Conservation (phyloP, 202 grass and related monocot species). For the Brachypodium distachyon region DNA sequence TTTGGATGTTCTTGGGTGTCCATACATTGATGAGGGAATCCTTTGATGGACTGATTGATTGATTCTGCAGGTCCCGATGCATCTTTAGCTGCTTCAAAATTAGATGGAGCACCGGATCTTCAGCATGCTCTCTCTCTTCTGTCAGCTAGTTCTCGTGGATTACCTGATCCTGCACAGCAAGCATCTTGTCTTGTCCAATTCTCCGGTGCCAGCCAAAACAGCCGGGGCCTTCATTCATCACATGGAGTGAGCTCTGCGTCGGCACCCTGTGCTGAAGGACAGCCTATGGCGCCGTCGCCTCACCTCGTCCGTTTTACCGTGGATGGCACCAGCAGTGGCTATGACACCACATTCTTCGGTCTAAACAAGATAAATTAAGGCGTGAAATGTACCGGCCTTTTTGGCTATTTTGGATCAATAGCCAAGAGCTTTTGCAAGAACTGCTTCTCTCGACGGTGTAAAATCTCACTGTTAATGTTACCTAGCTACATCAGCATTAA, state of each 20-base stretch:
- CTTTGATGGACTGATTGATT: constrained; percentile 9
- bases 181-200: constrained; percentile 59
- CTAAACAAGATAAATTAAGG: constrained; percentile 38
- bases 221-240: constrained; percentile 24
- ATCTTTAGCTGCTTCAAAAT: constrained; percentile 66
- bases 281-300: constrained; percentile 23
- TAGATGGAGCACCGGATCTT: constrained; percentile 94
- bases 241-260: constrained; percentile 33
- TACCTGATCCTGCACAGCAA: constrained; percentile 48
- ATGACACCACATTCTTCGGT: constrained; percentile 32
- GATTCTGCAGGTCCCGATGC: constrained; percentile 47
- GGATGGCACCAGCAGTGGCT: constrained; percentile 22
- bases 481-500: constrained; percentile 10
- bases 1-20: constrained; percentile 2
- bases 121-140: constrained; percentile 97
- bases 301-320: constrained; percentile 35
- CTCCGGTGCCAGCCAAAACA: constrained; percentile 45
- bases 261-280: constrained; percentile 34
- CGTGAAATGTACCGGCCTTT: background rate
- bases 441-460: constrained; percentile 12
- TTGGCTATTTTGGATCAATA: constrained; percentile 11
- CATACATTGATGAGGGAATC: background rate
- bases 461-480: constrained; percentile 17
- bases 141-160: constrained; percentile 70
- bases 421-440: constrained; percentile 13